Base-by-base conservation (phyloP, 768 basidiomycete genomes). In the Boletus rubescentipes region DNA sequence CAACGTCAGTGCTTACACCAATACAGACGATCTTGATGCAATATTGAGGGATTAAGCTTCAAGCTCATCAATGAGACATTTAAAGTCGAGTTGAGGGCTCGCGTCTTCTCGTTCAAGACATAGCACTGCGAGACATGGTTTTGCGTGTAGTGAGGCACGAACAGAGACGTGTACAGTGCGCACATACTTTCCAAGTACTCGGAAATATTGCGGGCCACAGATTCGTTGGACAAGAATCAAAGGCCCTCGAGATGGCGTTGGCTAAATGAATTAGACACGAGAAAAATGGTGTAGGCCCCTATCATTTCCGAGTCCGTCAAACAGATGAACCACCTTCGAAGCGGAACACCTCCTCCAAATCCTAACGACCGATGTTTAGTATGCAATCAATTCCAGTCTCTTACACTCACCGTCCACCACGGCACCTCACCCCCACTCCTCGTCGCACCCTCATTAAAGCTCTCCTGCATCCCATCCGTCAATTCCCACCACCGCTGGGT, bases 191-290 rank as follows among this genome's bases (percentile, higher is more conserved):
- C 96, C 61, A 98, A 94, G 34, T 85, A 79, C 70, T 96, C 90
- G 3, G 87, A 75, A 30, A 98, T 83, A 51, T 91, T 90, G 44
- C 78, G 78, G 12, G 98, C 97, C 1, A 86, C 79, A 65, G 98
- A 99, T 65, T 99, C 97, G 65, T 99, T 99, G 83, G 98, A 98
- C 50, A 98, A 70, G 63, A 88, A 88, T 97, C 97, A 99, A 2
- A 84, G 82, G 49, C 83, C 85, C 20, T 60, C 62, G 20, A 59
- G 59, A 48, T 75, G 71, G 1, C 65, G 52, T 11, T 74, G 65
- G 9, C 64, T 69, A 63, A 86, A 85, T 1, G 81, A 39, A 50
- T 56, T 15, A 45, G 36, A 42, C 3, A 20, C 2, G 15, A 8
- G 39, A 35, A 43, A 20, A 35, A n/a, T 21, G 5, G n/a, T n/a